Conservation (phyloP, 208 protist genomes). For the Leishmania turanica region DNA sequence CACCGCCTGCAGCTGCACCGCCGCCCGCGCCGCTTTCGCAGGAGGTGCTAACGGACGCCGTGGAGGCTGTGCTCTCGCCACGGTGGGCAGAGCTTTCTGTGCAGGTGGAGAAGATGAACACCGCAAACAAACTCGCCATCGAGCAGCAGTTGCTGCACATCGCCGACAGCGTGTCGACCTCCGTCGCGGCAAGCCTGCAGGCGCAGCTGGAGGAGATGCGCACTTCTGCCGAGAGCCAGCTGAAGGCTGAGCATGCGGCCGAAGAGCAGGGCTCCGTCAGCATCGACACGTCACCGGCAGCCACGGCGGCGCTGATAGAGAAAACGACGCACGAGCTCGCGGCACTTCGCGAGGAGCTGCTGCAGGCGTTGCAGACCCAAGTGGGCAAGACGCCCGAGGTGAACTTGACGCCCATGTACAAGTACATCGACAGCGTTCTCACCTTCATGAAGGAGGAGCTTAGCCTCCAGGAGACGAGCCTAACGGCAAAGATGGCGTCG, state of each 20-base stretch:
- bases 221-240: background rate
- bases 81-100: constrained; percentile 38
- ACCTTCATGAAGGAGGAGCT: constrained; percentile 59
- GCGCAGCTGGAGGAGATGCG: constrained; percentile 21
- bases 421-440: constrained; percentile 79
- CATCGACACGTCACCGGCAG: background rate
- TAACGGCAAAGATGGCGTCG: constrained; percentile 37
- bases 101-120: constrained; percentile 33
- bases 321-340: constrained; percentile 28
- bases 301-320: constrained; percentile 15
- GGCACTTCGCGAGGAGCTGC: constrained; percentile 46
- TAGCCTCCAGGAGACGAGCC: constrained; percentile 34
- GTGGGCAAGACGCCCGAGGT: constrained; percentile 66
- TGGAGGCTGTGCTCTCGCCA: constrained; percentile 56
- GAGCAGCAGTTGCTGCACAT: constrained; percentile 32
- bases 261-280: background rate
- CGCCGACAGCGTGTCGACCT: constrained; percentile 32
- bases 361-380: constrained; percentile 50
- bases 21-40: constrained; percentile 21
- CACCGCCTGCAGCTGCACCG: background rate
- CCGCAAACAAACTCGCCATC: constrained; percentile 27
- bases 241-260: background rate
- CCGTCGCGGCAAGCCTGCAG: constrained; percentile 25
- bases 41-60: constrained; percentile 39
- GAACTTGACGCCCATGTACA: constrained; percentile 78